Base-by-base conservation (phyloP, 2,329 filamentous ascomycete species). In the Cercospora brassicicola region DNA sequence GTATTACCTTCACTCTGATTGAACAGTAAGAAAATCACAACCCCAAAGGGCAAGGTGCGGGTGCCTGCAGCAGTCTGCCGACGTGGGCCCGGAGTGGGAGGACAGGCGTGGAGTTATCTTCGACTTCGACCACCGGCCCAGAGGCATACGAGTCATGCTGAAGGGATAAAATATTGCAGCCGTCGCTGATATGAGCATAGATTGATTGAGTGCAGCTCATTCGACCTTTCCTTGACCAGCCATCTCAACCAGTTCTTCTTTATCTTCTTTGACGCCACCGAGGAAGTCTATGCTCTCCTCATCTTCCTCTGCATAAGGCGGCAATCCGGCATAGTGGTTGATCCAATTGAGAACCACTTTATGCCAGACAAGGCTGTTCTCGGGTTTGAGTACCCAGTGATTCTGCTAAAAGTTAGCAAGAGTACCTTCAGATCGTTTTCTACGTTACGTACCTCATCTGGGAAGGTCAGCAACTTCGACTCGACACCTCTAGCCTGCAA, bases 351-450 rank as follows among this genome's bases (percentile, higher is more conserved):
- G 77, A 15, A 98, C 93, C 67, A 93, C 91, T 65, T 87, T 87
- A 76, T 98, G 93, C 95, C 95, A 98, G 20, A 96, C 85, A 18
- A 97, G 82, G 3, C 89, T 91, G 79, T 98, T 98, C 80, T 97
- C 94, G 0, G 91, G 92, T 78, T 97, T 96, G 64, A 97, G 77
- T 3, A 97, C 93, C 92, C 92, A 91, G 74, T 91, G 89, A 61
- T 89, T 88, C 79, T 62, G 10, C 3, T 7, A 0, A 20, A 23
- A 0, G 42, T 62, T 8, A 62, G 59, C 26, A 5, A 48, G 15
- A 33, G 4, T n/a, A n/a, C 3, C 23, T 13, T 18, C 3, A 3
- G 8, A 18, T 0, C 15, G 11, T 15, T 5, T 8, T 6, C 6
- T 31, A 13, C 30, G 9, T 45, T n/a, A 8, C 33, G 11, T 13